These are phyloP conservation scores for Lentinula edodes DNA, from an alignment of 768 basidiomycete genomes.

Conservation along the genomic window DNA sequence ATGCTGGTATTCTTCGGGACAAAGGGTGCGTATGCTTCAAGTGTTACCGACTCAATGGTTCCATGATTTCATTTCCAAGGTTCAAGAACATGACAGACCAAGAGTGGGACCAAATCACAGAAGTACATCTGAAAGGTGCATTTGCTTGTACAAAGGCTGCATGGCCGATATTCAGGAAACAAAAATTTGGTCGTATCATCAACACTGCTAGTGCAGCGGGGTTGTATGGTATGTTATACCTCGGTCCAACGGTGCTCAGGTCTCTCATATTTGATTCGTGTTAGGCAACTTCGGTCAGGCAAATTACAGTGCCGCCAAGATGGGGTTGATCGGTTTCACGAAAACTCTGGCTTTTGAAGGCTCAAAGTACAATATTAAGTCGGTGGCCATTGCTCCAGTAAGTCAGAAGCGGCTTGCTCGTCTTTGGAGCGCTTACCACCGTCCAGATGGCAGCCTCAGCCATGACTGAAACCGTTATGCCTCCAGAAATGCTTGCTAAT, in stretches of 20 bases:
- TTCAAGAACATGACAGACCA: constrained; percentile 98
- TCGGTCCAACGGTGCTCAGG: neutral
- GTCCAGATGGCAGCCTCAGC: constrained; percentile 85
- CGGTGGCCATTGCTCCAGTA: constrained; percentile 87
- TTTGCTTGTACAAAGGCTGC: constrained; percentile 91
- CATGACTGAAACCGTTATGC: constrained; percentile 96
- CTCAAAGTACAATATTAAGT: constrained; percentile 83
- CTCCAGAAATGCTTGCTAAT: constrained; percentile 88
- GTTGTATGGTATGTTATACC: constrained; percentile 61
- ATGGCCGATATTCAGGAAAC: constrained; percentile 93
- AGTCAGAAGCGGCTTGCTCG: constrained; percentile 17
- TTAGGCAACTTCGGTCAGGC: constrained; percentile 93
- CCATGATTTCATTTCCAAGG: constrained; percentile 26
- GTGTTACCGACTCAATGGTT: neutral
- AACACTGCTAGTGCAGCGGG: constrained; percentile 96
- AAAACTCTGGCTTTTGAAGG: constrained; percentile 93
- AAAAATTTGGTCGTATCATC: constrained; percentile 90
- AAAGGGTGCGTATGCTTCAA: constrained; percentile 47
- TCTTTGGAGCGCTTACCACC: neutral
- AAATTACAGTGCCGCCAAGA: constrained; percentile 98
- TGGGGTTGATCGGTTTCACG: constrained; percentile 89
- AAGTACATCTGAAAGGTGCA: constrained; percentile 92
- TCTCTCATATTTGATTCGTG: neutral
- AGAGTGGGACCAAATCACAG: constrained; percentile 85
- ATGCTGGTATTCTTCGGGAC: constrained; percentile 86